Evolutionary conservation across 495 filamentous ascomycete species (phyloP), one percentile per base, ranked within the genome.

Genomic region (Daldinia caldariorum): DNA sequence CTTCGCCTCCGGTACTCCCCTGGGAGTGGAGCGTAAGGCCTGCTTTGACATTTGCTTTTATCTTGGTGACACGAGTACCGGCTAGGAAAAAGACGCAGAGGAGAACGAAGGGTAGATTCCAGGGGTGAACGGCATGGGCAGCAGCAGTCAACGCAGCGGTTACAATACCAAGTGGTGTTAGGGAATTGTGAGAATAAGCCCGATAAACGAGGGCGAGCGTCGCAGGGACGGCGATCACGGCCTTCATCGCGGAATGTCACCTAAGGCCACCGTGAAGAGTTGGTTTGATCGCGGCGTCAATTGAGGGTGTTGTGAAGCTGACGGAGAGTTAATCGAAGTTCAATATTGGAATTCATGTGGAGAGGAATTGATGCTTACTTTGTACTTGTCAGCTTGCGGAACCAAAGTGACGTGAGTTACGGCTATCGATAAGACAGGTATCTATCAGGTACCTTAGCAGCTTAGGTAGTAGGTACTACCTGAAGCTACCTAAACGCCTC

Each of bases 1-100:
- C 92, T 78, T 97, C 93, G 61, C 91, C 92, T 59, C 91, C 92
- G 9, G 87, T 76, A 16, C 84, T 77, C 50, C 93, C 93, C 34
- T 87, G 83, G 6, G 92, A 86, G 45, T 90, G 90, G 54, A 94
- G 79, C 0, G 95, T 98, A 53, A 97, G 82, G 32, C 81, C 86
- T 0, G 89, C 86, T 81, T 99, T 99, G 75, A 94, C 82, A 59
- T 92, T 88, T 69, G 97, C 90, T 79, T 97, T 97, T 60, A 97
- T 86, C 88, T 94, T 67, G 50, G 95, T 99, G 1, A 89, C 94
- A 56, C 86, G 83, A 0, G 91, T 97, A 0, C 92, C 96, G 0
- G 89, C 88, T 2, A 94, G 81, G 82, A 97, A 97, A 83, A 99
- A 99, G 16, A 94, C 87, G 43, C 83, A 84, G 2, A 99, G 85